Evolutionary conservation across 2,329 filamentous ascomycete genomes (phyloP).

Genomic region (Neurospora crassa): DNA sequence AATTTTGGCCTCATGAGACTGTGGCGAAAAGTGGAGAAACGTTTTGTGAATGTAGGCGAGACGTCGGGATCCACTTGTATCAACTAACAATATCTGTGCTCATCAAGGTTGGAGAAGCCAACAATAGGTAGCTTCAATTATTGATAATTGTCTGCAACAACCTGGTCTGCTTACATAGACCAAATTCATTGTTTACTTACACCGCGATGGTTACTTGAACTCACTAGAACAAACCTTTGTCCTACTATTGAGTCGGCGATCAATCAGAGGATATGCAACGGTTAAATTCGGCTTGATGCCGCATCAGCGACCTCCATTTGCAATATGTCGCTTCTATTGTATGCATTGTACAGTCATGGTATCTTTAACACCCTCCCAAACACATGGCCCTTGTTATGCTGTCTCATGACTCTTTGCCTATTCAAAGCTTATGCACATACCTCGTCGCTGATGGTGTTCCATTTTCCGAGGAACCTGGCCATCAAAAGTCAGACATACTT

Average conservation of each 20-base stretch:
- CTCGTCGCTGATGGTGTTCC: neutral
- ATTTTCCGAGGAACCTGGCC: constrained; percentile 4
- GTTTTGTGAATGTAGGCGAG: neutral
- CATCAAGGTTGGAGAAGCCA: neutral
- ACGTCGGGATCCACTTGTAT: neutral
- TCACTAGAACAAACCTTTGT: no score
- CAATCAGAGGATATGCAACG: neutral
- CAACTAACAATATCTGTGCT: neutral
- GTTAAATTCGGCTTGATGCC: neutral
- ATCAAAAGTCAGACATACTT: constrained; percentile 7
- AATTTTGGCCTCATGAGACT: neutral
- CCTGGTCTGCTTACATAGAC: neutral
- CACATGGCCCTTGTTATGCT: neutral
- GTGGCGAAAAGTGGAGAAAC: neutral
- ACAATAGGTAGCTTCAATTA: neutral
- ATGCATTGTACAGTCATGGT: neutral
- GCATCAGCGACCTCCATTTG: neutral
- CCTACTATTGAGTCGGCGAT: neutral
- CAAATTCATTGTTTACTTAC: neutral
- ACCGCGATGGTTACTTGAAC: neutral
- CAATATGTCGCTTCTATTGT: neutral
- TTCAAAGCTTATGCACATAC: neutral
- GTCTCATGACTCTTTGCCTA: neutral
- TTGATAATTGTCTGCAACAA: neutral
- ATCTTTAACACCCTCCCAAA: neutral